phyloP scores from a whole-genome alignment of 352 stramenopile species.

The Phytophthora quininea region DNA sequence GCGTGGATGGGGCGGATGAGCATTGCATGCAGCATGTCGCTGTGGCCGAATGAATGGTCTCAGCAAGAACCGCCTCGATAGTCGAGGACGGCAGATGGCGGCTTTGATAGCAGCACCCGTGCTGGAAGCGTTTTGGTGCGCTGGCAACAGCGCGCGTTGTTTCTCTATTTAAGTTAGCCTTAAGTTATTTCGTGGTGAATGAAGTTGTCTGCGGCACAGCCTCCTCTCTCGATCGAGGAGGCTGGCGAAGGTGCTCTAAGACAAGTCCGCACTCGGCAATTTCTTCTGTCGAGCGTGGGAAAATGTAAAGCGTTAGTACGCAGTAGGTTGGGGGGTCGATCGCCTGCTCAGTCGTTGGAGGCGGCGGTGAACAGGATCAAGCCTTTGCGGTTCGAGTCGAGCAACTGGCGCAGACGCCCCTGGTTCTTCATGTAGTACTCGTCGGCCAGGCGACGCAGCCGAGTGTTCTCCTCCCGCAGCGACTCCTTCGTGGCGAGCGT shows the following conservation, averaged over 20 bases:
- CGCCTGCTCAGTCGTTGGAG: constrained; percentile 27
- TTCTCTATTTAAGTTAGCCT: constrained; percentile 10
- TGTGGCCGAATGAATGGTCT: neutral
- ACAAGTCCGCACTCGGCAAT: constrained; percentile 13
- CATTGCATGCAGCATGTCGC: constrained; percentile 1
- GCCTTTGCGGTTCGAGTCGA: constrained; percentile 63
- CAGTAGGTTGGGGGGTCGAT: constrained; percentile 22
- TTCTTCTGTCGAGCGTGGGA: constrained; percentile 8
- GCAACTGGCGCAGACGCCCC: constrained; percentile 57
- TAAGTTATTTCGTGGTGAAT: constrained; percentile 29
- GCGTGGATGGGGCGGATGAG: neutral
- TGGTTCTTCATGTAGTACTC: constrained; percentile 87
- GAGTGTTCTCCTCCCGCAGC: constrained; percentile 67
- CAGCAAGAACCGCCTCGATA: neutral
- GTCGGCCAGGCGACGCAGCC: constrained; percentile 65
- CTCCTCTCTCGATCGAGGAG: constrained; percentile 31
- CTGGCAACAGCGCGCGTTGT: constrained; percentile 13
- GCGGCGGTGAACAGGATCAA: constrained; percentile 38
- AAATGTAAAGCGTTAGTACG: constrained; percentile 29
- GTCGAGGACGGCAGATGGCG: neutral
- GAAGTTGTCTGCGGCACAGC: constrained; percentile 16
- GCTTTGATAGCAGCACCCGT: neutral
- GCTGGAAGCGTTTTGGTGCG: neutral
- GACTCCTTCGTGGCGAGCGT: constrained; percentile 56
- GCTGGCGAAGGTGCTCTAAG: constrained; percentile 9